phyloP scores from a whole-genome alignment of 2,329 filamentous ascomycete genomes.

The Elsinoe australis region DNA sequence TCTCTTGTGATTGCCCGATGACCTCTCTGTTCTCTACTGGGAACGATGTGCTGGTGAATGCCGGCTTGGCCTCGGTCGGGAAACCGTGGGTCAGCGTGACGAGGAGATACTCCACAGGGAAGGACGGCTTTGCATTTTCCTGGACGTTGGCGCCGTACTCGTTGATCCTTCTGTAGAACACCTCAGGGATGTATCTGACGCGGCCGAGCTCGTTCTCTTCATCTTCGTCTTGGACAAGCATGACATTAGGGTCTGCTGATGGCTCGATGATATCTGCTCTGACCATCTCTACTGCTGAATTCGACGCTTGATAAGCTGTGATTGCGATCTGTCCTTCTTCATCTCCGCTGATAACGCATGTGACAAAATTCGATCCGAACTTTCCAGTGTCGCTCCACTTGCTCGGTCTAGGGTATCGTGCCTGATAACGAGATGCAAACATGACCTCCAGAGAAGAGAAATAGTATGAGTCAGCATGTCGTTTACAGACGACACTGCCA shows the following conservation, averaged over 20 bases:
- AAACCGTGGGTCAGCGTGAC: conserved; percentile 96
- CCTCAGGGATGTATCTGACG: conserved; percentile 88
- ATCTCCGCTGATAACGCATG: conserved; percentile 90
- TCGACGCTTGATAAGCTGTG: conserved; percentile 88
- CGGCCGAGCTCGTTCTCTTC: conserved; percentile 65
- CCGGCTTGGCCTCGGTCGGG: conserved; percentile 67
- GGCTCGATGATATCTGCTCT: conserved; percentile 90
- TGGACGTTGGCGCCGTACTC: conserved; percentile 95
- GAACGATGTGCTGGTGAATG: conserved; percentile 64
- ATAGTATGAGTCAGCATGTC: conserved; percentile 91
- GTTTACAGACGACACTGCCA: conserved; percentile 85
- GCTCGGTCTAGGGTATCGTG: conserved; percentile 76
- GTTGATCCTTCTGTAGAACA: conserved; percentile 92
- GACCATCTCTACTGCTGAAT: conserved; percentile 95
- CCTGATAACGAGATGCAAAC: conserved; percentile 82
- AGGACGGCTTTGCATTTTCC: conserved; percentile 91
- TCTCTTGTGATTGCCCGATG: conserved; percentile 78
- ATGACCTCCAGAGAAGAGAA: conserved; percentile 85
- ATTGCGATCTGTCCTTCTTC: conserved; percentile 81
- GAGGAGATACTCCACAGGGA: conserved; percentile 92
- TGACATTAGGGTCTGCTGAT: conserved; percentile 82
- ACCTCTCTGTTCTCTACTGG: conserved; percentile 86
- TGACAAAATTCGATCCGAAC: conserved; percentile 95
- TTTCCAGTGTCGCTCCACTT: conserved; percentile 95
- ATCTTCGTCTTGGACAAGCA: conserved; percentile 90